Evolutionary conservation across 2,329 filamentous ascomycete genomes (phyloP).

Genomic region (Neocucurbitaria cava): DNA sequence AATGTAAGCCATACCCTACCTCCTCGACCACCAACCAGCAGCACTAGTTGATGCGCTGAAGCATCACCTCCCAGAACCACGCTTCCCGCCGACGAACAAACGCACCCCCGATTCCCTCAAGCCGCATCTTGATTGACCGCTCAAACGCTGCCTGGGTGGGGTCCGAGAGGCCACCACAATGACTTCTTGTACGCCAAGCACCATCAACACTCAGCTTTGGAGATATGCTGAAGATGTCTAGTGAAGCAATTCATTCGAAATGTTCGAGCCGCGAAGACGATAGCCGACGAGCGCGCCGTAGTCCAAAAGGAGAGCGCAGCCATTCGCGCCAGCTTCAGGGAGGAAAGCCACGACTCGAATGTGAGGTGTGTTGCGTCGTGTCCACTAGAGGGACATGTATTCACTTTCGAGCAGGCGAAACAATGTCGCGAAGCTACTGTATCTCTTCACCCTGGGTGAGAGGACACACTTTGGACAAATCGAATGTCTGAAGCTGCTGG

Average conservation of each 20-base stretch:
- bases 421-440: slow-evolving; percentile 97
- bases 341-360: slow-evolving; percentile 92
- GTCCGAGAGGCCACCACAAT: slow-evolving; percentile 60
- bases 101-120: slow-evolving; percentile 1
- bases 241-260: slow-evolving; percentile 99
- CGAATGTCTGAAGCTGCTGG: slow-evolving; percentile 96
- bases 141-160: slow-evolving; percentile 50
- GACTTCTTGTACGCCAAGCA: slow-evolving; percentile 62
- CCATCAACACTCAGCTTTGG: slow-evolving; percentile 20
- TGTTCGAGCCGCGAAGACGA: slow-evolving; percentile 97
- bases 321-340: slow-evolving; percentile 95
- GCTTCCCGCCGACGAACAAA: neutral
- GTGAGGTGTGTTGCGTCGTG: slow-evolving; percentile 69
- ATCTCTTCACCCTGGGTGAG: slow-evolving; percentile 97
- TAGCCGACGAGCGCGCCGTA: slow-evolving; percentile 96
- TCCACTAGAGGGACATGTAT: slow-evolving; percentile 19
- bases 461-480: slow-evolving; percentile 99
- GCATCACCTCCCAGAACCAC: slow-evolving; percentile 5
- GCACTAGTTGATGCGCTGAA: slow-evolving; percentile 9
- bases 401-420: slow-evolving; percentile 72
- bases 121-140: slow-evolving; percentile 17
- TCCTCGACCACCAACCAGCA: slow-evolving; percentile 26
- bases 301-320: slow-evolving; percentile 99
- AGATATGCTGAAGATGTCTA: slow-evolving; percentile 53
- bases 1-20: slow-evolving; percentile 26